A percentile compares a stretch with the other conserved stretches of the same genome.
Conservation (phyloP, 2,329 filamentous ascomycete genomes). For the Davidsoniella virescens region DNA sequence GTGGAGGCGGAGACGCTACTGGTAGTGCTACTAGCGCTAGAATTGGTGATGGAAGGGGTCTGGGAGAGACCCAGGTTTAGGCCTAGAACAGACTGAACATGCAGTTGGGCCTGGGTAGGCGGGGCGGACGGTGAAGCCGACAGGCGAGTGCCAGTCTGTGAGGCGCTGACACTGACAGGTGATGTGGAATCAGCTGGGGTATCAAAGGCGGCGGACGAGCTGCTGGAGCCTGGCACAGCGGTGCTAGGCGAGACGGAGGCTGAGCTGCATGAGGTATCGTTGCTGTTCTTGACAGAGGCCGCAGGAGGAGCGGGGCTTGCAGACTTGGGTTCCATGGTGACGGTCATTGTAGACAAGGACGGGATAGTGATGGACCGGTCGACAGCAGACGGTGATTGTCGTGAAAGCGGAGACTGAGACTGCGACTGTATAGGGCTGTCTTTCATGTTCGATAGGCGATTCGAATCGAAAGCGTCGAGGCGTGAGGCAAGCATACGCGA, state of each 20-base stretch:
- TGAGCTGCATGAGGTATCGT: background rate
- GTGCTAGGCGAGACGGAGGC: background rate
- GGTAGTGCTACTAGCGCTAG: background rate
- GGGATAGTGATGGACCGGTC: background rate
- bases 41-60: background rate
- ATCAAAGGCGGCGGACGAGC: background rate
- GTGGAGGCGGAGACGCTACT: background rate
- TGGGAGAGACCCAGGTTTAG: no score
- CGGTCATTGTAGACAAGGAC: background rate
- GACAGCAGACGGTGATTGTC: conserved; percentile 19
- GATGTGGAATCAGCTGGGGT: conserved; percentile 7
- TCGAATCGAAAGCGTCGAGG: conserved; percentile 33
- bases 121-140: background rate
- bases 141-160: background rate
- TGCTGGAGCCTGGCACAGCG: background rate
- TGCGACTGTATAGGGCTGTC: conserved; percentile 1
- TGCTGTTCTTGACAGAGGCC: background rate
- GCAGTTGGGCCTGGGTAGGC: background rate
- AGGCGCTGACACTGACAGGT: background rate
- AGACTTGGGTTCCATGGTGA: background rate
- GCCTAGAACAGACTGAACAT: background rate
- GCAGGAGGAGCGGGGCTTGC: background rate
- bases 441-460: conserved; percentile 17
- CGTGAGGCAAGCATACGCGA: conserved; percentile 14
- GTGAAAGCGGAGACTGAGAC: conserved; percentile 30